These are phyloP conservation scores for Crithidia acanthocephali DNA, from an alignment of 208 protist species.

Conservation along the genomic window DNA sequence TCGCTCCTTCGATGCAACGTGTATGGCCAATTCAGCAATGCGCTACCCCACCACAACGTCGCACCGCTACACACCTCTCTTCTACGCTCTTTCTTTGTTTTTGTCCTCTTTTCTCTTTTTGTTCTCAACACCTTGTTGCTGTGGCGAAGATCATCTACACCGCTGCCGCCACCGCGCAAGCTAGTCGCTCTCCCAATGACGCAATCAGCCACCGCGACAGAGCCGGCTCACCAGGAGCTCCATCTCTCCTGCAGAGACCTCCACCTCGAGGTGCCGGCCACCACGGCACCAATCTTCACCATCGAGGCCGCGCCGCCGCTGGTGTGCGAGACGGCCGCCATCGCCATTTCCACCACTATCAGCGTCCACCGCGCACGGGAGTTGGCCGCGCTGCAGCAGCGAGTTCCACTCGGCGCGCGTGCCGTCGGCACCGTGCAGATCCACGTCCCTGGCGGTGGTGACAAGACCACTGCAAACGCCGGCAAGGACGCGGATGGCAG, in stretches of 20 bases:
- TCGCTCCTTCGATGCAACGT: too few relatives aligned
- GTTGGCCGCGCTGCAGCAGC: conserved; percentile 11
- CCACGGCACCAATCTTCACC: conserved; percentile 5
- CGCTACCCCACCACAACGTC: too few relatives aligned
- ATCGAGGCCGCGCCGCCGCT: conserved; percentile 12
- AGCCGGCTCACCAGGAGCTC: background rate
- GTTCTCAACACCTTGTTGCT: too few relatives aligned
- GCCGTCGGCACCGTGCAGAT: conserved; percentile 14
- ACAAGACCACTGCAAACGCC: too few relatives aligned
- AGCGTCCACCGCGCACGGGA: conserved; percentile 3
- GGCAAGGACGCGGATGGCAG: background rate
- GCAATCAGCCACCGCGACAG: background rate
- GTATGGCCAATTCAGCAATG: too few relatives aligned
- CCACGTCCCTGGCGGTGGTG: too few relatives aligned
- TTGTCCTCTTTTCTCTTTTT: background rate
- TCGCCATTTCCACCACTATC: background rate
- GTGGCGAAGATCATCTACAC: too few relatives aligned
- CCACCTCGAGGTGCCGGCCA: background rate
- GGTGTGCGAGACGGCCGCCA: conserved; percentile 4
- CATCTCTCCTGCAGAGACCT: conserved; percentile 15
- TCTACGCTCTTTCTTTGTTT: conserved; percentile 6
- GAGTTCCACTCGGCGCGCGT: conserved; percentile 14
- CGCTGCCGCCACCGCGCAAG: too few relatives aligned
- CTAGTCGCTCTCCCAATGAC: background rate
- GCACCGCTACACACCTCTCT: background rate